These are phyloP conservation scores for Dendrothele bispora DNA, from an alignment of 768 basidiomycete genomes.

Conservation along the genomic window DNA sequence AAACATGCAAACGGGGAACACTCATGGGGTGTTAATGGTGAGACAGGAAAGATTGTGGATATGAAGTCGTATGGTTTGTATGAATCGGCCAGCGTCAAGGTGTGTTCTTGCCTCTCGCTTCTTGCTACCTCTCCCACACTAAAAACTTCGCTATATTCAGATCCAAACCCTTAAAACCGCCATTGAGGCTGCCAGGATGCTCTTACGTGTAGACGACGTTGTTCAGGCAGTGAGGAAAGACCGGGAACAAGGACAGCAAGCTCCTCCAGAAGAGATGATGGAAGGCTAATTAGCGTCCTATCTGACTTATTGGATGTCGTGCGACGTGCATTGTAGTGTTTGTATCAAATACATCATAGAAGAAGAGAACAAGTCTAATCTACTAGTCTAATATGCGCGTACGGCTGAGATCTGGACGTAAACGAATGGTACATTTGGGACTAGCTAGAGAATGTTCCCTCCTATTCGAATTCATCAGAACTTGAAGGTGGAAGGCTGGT, in stretches of 20 bases:
- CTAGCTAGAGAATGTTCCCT: no score
- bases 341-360: no score
- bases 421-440: no score
- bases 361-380: no score
- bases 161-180: slow-evolving; percentile 97
- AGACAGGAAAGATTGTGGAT: slow-evolving; percentile 93
- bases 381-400: no score
- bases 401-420: no score
- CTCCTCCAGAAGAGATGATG: slow-evolving; percentile 61
- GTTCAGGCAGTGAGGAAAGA: slow-evolving; percentile 87
- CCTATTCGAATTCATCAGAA: no score
- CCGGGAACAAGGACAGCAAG: slow-evolving; percentile 49
- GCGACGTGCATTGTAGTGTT: no score
- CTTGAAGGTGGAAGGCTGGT: no score
- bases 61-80: slow-evolving; percentile 95
- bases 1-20: slow-evolving; percentile 92
- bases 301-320: no score
- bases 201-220: slow-evolving; percentile 92
- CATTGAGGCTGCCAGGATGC: slow-evolving; percentile 91
- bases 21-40: slow-evolving; percentile 94
- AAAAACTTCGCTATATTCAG: slow-evolving; percentile 31
- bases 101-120: slow-evolving; percentile 18
- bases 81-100: slow-evolving; percentile 96
- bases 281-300: slow-evolving; percentile 26
- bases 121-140: background rate